These are phyloP conservation scores for Saccharomycopsis fermentans DNA, from an alignment of 805 yeast species.

Conservation along the genomic window DNA sequence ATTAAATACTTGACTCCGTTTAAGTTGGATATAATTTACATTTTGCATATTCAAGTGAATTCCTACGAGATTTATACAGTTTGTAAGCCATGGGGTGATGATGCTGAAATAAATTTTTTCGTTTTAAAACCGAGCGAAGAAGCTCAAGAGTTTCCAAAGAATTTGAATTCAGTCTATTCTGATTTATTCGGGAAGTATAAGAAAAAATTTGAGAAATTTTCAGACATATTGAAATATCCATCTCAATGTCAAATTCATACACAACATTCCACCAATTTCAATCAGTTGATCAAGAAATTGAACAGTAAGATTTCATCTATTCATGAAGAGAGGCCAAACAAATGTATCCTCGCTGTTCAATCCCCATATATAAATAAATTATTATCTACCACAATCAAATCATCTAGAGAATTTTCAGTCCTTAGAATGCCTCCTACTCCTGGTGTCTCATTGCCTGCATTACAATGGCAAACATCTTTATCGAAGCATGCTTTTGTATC, in stretches of 20 bases:
- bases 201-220: slow-evolving; percentile 32
- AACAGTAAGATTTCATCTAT: slow-evolving; percentile 43
- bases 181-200: slow-evolving; percentile 42
- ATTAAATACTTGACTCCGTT: slow-evolving; percentile 42
- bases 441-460: slow-evolving; percentile 54
- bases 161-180: slow-evolving; percentile 42
- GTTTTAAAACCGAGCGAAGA: slow-evolving; percentile 57
- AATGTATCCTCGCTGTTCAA: slow-evolving; percentile 58
- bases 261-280: slow-evolving; percentile 41
- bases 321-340: slow-evolving; percentile 58
- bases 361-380: slow-evolving; percentile 51
- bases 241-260: slow-evolving; percentile 44
- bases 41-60: slow-evolving; percentile 60
- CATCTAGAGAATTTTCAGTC: slow-evolving; percentile 49
- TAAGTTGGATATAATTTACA: slow-evolving; percentile 47
- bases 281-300: slow-evolving; percentile 48
- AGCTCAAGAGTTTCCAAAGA: slow-evolving; percentile 54
- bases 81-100: slow-evolving; percentile 47
- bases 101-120: slow-evolving; percentile 37
- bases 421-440: slow-evolving; percentile 44
- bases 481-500: slow-evolving; percentile 59
- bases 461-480: slow-evolving; percentile 72
- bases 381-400: slow-evolving; percentile 31
- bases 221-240: slow-evolving; percentile 43
- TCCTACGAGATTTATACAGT: slow-evolving; percentile 67